Percentiles rank a stretch among this genome's conserved stretches.
Conservation (phyloP, 23 red algal species). For the Gracilaria domingensis region DNA sequence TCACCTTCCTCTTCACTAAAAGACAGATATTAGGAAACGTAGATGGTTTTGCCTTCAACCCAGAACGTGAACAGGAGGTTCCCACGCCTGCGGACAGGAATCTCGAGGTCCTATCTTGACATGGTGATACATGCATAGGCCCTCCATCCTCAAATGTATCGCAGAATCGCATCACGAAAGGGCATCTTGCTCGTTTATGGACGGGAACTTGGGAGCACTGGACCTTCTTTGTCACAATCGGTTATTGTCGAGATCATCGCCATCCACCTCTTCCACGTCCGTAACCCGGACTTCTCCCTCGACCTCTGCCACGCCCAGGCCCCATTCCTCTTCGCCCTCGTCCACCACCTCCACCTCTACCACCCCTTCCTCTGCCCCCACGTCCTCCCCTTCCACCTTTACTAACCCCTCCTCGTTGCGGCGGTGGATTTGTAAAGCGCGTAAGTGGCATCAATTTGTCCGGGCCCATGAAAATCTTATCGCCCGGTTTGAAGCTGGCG, state of each 20-base stretch:
- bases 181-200: background rate
- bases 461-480: conserved; percentile 85
- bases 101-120: background rate
- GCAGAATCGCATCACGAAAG: background rate
- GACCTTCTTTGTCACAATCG: too few species aligned
- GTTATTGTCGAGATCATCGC: background rate
- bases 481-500: conserved; percentile 88
- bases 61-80: background rate
- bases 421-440: conserved; percentile 63
- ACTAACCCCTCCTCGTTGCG: conserved; percentile 28
- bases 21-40: too few species aligned
- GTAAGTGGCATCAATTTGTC: conserved; percentile 90
- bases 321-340: conserved; percentile 53
- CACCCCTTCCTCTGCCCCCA: conserved; percentile 49
- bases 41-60: background rate
- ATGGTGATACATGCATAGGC: too few species aligned
- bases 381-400: conserved; percentile 61
- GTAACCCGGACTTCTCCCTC: conserved; percentile 28
- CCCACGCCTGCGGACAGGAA: too few species aligned
- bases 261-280: conserved; percentile 20
- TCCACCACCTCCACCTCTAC: conserved; percentile 34
- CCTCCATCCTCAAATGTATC: background rate
- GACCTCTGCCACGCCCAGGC: conserved; percentile 38
- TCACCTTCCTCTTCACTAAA: too few species aligned
- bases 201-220: too few species aligned